Percentiles rank a stretch among this genome's conserved stretches.
phyloP scores from a whole-genome alignment of 2,329 filamentous ascomycete genomes.

The Didymella exigua region DNA sequence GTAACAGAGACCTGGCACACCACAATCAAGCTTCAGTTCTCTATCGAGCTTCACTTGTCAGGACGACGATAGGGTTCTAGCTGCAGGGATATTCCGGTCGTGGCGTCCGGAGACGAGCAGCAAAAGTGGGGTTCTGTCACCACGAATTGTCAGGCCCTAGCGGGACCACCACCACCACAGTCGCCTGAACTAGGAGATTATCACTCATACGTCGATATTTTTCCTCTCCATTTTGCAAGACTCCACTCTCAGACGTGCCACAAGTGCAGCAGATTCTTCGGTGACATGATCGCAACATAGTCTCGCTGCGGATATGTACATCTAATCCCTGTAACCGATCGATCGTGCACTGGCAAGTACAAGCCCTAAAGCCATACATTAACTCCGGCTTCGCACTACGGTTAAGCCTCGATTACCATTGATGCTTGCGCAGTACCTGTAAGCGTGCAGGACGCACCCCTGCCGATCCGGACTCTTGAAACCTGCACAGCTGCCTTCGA shows the following conservation, averaged over 20 bases:
- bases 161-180: too few species aligned
- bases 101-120: conserved; percentile 6
- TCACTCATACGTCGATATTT: not conserved
- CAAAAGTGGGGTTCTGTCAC: not conserved
- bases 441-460: conserved; percentile 39
- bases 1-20: not conserved
- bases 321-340: conserved; percentile 25
- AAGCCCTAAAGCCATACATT: conserved; percentile 28
- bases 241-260: not conserved
- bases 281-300: not conserved
- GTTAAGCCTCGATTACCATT: conserved; percentile 18
- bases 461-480: conserved; percentile 35
- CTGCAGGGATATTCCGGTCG: conserved; percentile 4
- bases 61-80: not conserved
- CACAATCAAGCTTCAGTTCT: not conserved
- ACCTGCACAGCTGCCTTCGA: conserved; percentile 34
- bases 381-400: conserved; percentile 19
- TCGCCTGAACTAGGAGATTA: too few species aligned
- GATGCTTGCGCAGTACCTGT: conserved; percentile 23
- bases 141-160: not conserved
- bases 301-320: conserved; percentile 17
- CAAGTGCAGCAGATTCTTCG: not conserved
- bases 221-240: not conserved
- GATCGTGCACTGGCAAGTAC: conserved; percentile 30
- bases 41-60: not conserved